phyloP scores from a whole-genome alignment of 352 stramenopile species.

The Phytophthora fragariaefolia region DNA sequence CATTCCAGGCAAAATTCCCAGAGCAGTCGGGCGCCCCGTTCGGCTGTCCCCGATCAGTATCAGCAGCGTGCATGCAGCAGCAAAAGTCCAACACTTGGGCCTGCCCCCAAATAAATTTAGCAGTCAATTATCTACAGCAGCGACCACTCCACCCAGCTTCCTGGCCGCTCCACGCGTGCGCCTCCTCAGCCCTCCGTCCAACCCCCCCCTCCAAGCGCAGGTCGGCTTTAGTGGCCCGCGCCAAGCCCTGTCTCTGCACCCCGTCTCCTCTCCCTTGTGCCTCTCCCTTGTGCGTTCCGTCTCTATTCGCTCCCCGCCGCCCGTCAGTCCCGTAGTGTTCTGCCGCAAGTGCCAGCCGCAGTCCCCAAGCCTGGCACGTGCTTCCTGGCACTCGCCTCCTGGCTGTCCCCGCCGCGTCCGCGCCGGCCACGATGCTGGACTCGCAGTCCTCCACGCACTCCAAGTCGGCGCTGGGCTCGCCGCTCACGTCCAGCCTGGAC shows the following conservation, averaged over 20 bases:
- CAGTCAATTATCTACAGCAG: too few species aligned
- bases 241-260: conserved; percentile 9
- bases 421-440: conserved; percentile 26
- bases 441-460: conserved; percentile 63
- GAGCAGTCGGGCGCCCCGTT: neutral
- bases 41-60: too few species aligned
- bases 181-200: too few species aligned
- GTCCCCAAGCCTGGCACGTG: too few species aligned
- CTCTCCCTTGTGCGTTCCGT: conserved; percentile 17
- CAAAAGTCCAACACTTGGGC: too few species aligned
- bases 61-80: too few species aligned
- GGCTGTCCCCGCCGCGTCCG: neutral
- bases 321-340: conserved; percentile 4
- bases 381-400: too few species aligned
- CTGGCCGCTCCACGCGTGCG: too few species aligned
- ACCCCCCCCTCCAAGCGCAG: neutral
- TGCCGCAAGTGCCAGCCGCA: too few species aligned
- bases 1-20: conserved; percentile 8
- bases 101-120: too few species aligned
- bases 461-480: conserved; percentile 53
- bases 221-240: conserved; percentile 3
- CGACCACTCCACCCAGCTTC: too few species aligned
- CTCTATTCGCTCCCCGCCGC: conserved; percentile 23
- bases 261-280: neutral
- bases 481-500: conserved; percentile 49